phyloP scores from a whole-genome alignment of 768 basidiomycete genomes.

The Lactarius tabidus region DNA sequence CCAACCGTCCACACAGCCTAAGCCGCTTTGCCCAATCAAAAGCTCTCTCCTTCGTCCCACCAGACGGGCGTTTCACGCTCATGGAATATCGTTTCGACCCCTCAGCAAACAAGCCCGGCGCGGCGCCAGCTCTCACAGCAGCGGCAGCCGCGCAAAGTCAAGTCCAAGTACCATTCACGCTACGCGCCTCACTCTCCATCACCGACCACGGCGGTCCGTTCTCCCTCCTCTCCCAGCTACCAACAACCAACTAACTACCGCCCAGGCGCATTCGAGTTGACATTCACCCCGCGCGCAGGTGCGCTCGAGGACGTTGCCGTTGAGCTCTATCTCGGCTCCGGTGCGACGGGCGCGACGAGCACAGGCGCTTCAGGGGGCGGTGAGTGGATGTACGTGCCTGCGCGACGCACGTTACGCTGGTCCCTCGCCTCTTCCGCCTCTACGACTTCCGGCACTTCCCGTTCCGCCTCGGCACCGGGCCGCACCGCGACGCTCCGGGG shows the following conservation, averaged over 20 bases:
- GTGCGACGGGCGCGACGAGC: constrained; percentile 69
- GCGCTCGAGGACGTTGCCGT: constrained; percentile 68
- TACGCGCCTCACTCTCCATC: constrained; percentile 34
- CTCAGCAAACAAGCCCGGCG: constrained; percentile 29
- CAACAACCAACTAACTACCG: constrained; percentile 27
- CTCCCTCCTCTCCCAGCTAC: neutral
- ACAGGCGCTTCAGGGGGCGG: constrained; percentile 56
- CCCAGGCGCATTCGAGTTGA: constrained; percentile 55
- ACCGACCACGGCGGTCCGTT: constrained; percentile 41
- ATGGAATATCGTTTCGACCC: constrained; percentile 75
- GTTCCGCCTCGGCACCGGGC: constrained; percentile 50
- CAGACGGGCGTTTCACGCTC: constrained; percentile 83
- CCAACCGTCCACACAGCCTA: constrained; percentile 43
- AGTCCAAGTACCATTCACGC: constrained; percentile 35
- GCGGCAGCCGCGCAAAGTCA: constrained; percentile 26
- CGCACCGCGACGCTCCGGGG: constrained; percentile 61
- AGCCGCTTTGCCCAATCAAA: constrained; percentile 76
- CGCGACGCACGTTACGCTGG: constrained; percentile 63
- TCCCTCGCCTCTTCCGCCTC: constrained; percentile 62
- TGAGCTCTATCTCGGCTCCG: constrained; percentile 72
- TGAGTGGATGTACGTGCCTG: constrained; percentile 79
- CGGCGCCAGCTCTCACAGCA: constrained; percentile 42
- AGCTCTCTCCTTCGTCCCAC: constrained; percentile 85
- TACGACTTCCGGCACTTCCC: constrained; percentile 34
- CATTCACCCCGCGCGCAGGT: constrained; percentile 36